Evolutionary conservation across 192 early-diverging fungal species (phyloP).

Genomic region (Globomyces pollinis-pini): DNA sequence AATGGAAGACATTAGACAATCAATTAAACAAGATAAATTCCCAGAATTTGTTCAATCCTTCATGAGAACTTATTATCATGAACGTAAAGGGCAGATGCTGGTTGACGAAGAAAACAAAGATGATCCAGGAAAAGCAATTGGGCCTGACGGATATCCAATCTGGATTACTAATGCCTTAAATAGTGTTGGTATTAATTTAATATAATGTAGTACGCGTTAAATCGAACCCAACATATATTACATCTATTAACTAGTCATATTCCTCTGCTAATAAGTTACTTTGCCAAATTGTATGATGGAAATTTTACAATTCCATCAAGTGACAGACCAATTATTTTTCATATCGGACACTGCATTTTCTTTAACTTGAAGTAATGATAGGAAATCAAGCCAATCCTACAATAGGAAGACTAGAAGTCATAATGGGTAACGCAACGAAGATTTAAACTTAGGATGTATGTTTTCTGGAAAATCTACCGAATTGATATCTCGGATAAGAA

Average conservation of each 20-base stretch:
- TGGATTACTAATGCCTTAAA: slow-evolving; percentile 8
- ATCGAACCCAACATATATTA: too few species aligned
- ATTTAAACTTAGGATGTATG: slow-evolving; percentile 1
- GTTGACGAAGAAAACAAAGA: slow-evolving; percentile 5
- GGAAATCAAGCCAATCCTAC: too few species aligned
- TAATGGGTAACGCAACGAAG: too few species aligned
- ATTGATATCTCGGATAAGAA: background rate
- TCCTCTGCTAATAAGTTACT: too few species aligned
- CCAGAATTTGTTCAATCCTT: slow-evolving; percentile 64
- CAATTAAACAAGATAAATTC: slow-evolving; percentile 61
- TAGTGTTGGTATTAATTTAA: background rate
- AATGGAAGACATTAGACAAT: slow-evolving; percentile 68
- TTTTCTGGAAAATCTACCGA: slow-evolving; percentile 3
- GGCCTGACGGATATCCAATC: slow-evolving; percentile 8
- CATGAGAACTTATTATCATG: slow-evolving; percentile 7
- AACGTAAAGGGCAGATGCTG: background rate
- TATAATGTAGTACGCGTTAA: too few species aligned
- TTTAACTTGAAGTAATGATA: too few species aligned
- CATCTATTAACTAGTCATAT: too few species aligned
- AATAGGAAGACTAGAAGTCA: too few species aligned
- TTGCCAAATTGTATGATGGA: too few species aligned
- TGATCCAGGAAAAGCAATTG: slow-evolving; percentile 8
- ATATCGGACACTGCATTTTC: too few species aligned
- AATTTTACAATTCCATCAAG: too few species aligned
- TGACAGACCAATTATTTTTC: too few species aligned